These are phyloP conservation scores for Ogataea neopini DNA, from an alignment of 805 yeast species.

Conservation along the genomic window DNA sequence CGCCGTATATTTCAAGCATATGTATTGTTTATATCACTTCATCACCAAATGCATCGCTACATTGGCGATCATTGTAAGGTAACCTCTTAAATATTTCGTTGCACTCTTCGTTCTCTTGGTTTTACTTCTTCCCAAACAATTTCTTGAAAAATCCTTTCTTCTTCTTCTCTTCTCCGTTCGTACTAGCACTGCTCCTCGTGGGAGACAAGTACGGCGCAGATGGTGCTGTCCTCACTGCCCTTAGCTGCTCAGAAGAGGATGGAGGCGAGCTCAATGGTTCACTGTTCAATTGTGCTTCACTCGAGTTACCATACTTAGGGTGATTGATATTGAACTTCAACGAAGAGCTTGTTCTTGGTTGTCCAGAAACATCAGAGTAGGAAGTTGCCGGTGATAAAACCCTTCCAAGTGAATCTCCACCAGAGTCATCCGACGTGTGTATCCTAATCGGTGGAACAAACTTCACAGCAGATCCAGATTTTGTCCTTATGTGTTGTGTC, in stretches of 20 bases:
- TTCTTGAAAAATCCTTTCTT: constrained; percentile 22
- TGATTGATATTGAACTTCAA: constrained; percentile 26
- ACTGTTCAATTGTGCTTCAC: background rate
- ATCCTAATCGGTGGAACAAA: constrained; percentile 18
- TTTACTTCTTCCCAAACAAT: constrained; percentile 21
- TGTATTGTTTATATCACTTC: constrained; percentile 6
- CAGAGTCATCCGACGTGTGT: constrained; percentile 4
- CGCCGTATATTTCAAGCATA: background rate
- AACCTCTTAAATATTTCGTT: too few species aligned
- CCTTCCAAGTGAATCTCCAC: background rate
- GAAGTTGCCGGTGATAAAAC: constrained; percentile 8
- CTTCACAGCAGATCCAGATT: background rate
- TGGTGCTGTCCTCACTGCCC: background rate
- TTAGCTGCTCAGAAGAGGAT: constrained; percentile 3
- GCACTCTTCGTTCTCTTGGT: too few species aligned
- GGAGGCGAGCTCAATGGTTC: constrained; percentile 3
- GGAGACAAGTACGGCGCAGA: constrained; percentile 6
- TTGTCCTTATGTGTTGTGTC: background rate
- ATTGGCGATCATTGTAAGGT: too few species aligned
- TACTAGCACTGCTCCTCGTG: constrained; percentile 2
- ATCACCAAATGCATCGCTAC: too few species aligned
- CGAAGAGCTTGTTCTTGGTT: constrained; percentile 24
- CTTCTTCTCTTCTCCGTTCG: constrained; percentile 1
- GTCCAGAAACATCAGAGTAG: constrained; percentile 15
- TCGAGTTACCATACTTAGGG: constrained; percentile 20